phyloP scores from a whole-genome alignment of 108 stramenopile species.

The Pseudonitzschia delicatissima region DNA sequence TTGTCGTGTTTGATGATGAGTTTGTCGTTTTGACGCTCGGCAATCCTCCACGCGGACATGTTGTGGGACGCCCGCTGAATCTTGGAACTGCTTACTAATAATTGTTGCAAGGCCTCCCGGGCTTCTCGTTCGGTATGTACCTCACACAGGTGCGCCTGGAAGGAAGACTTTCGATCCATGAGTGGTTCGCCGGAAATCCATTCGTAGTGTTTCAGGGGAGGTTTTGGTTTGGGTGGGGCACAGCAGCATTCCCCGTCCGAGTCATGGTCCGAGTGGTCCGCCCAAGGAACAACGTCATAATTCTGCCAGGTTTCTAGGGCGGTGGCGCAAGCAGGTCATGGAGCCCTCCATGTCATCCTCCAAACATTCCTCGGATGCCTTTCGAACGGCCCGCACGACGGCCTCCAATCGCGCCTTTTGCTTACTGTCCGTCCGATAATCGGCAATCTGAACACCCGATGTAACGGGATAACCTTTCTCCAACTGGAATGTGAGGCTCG shows the following conservation, averaged over 20 bases:
- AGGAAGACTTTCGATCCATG: constrained; percentile 34
- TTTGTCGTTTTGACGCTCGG: constrained; percentile 16
- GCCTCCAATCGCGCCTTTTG: constrained; percentile 30
- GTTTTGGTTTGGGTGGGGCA: neutral
- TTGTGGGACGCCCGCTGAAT: constrained; percentile 71
- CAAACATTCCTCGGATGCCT: constrained; percentile 18
- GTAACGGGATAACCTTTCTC: constrained; percentile 25
- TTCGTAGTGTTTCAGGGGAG: neutral
- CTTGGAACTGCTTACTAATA: constrained; percentile 27
- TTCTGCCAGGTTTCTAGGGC: constrained; percentile 37
- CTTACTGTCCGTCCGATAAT: constrained; percentile 17
- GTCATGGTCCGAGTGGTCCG: neutral
- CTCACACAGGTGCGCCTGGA: constrained; percentile 37
- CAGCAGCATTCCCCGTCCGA: neutral
- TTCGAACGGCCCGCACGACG: constrained; percentile 16
- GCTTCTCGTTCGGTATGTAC: constrained; percentile 26
- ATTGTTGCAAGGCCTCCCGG: constrained; percentile 21
- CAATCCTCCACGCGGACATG: constrained; percentile 83
- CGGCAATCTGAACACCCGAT: constrained; percentile 13
- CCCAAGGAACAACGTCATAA: neutral
- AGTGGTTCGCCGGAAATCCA: constrained; percentile 38
- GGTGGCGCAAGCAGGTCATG: constrained; percentile 31
- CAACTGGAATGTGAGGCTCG: constrained; percentile 16
- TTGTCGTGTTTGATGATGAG: constrained; percentile 53
- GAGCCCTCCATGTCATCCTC: constrained; percentile 26